A percentile compares a stretch with the other conserved stretches of the same genome.
Evolutionary conservation across 352 stramenopile genomes (phyloP).

Genomic region (Pythium brassicae): DNA sequence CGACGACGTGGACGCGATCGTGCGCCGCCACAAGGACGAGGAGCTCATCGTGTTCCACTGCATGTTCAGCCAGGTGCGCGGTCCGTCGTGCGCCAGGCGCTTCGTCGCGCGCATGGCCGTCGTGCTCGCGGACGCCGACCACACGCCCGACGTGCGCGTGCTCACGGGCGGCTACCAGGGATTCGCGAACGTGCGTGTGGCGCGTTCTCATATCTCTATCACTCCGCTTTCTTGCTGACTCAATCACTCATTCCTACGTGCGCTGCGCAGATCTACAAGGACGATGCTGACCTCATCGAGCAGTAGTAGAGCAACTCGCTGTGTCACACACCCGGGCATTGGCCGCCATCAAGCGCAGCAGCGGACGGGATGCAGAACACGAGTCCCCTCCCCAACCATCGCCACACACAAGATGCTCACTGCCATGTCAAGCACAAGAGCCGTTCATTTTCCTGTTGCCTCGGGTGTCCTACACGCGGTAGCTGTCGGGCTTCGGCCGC

Average conservation of each 20-base stretch:
- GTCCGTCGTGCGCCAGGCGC: conserved; percentile 70
- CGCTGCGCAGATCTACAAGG: conserved; percentile 16
- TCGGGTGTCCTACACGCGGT: conserved; percentile 32
- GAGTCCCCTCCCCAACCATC: neutral
- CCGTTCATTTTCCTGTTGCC: neutral
- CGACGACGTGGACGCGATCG: conserved; percentile 71
- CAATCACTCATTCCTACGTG: neutral
- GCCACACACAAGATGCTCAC: neutral
- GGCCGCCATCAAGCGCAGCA: neutral
- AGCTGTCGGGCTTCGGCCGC: conserved; percentile 43
- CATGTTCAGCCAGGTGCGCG: conserved; percentile 85
- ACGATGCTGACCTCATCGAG: conserved; percentile 19
- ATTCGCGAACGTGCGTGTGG: conserved; percentile 43
- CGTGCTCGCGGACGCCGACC: conserved; percentile 35
- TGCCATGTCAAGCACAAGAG: neutral
- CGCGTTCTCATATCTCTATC: too few species aligned
- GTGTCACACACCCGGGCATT: neutral
- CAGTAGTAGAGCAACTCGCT: neutral
- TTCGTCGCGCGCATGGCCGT: conserved; percentile 62
- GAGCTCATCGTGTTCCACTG: conserved; percentile 81
- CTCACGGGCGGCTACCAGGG: conserved; percentile 68
- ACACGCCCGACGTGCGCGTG: conserved; percentile 57
- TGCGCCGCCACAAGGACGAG: conserved; percentile 58
- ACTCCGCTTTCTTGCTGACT: too few species aligned
- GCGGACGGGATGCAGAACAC: neutral